phyloP scores from a whole-genome alignment of 2,329 filamentous ascomycete genomes.

The Pseudopyricularia javanii region DNA sequence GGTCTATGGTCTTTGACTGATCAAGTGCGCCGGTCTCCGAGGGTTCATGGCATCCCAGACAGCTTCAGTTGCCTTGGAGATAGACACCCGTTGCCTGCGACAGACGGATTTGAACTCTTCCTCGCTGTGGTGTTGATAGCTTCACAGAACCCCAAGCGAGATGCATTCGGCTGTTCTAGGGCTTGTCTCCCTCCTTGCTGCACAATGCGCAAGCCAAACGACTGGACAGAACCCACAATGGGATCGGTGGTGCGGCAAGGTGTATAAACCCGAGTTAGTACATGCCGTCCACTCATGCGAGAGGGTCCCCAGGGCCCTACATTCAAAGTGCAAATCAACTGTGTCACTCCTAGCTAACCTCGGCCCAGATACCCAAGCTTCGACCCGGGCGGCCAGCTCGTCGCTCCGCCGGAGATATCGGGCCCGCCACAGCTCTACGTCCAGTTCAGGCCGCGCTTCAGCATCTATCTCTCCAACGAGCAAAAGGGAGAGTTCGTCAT shows the following conservation, averaged over 20 bases:
- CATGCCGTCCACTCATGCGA: background rate
- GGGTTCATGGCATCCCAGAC: background rate
- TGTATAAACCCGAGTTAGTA: slow-evolving; percentile 26
- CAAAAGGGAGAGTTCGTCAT: slow-evolving; percentile 27
- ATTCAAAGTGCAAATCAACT: background rate
- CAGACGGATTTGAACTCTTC: background rate
- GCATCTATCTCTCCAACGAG: slow-evolving; percentile 31
- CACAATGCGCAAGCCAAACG: slow-evolving; percentile 4
- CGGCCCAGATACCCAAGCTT: slow-evolving; percentile 22
- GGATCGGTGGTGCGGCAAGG: slow-evolving; percentile 35
- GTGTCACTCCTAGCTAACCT: background rate
- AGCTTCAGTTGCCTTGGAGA: background rate
- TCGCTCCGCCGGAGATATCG: slow-evolving; percentile 18
- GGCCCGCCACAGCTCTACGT: slow-evolving; percentile 24
- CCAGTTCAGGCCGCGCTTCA: slow-evolving; percentile 31
- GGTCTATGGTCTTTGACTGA: background rate
- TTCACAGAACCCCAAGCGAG: background rate
- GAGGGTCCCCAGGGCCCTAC: background rate
- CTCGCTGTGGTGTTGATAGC: background rate
- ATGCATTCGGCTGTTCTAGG: background rate
- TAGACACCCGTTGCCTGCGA: background rate
- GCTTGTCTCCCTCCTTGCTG: background rate
- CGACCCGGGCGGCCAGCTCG: slow-evolving; percentile 29
- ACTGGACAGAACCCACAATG: slow-evolving; percentile 28
- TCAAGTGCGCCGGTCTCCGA: background rate